phyloP scores from a whole-genome alignment of 202 grass and related monocot species.

The Eragrostis tef region DNA sequence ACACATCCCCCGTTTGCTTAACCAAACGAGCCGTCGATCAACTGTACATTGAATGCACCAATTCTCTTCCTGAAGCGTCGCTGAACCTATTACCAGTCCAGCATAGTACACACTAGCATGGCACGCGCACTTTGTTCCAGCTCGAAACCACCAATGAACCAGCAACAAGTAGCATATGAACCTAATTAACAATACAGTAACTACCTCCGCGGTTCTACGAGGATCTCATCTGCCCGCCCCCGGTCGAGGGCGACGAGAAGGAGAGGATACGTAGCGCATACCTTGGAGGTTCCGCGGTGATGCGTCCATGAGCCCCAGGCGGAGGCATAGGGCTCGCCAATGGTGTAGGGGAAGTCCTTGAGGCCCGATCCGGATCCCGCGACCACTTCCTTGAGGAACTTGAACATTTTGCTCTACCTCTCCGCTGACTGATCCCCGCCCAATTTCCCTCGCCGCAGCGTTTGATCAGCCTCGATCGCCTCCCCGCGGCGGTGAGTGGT shows the following conservation, averaged over 20 bases:
- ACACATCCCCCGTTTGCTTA: not conserved
- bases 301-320: conserved; percentile 97
- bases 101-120: conserved; percentile 21
- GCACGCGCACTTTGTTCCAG: not conserved
- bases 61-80: conserved; percentile 4
- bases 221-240: conserved; percentile 21
- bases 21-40: conserved; percentile 12
- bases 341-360: conserved; percentile 95
- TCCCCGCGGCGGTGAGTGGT: conserved; percentile 40
- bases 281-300: conserved; percentile 85
- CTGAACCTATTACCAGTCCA: conserved; percentile 15
- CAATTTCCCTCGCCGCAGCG: not conserved
- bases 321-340: conserved; percentile 83
- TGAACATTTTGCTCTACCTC: conserved; percentile 70
- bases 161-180: conserved; percentile 23
- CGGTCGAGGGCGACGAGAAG: not conserved
- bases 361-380: conserved; percentile 91
- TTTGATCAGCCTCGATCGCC: conserved; percentile 29
- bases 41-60: conserved; percentile 18
- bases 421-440: conserved; percentile 19
- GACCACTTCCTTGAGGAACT: conserved; percentile 96
- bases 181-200: not conserved
- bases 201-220: not conserved
- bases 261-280: conserved; percentile 13
- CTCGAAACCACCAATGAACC: not conserved